These are phyloP conservation scores for Aristolochia contorta DNA, from an alignment of 164 flowering plant genomes.

Conservation along the genomic window DNA sequence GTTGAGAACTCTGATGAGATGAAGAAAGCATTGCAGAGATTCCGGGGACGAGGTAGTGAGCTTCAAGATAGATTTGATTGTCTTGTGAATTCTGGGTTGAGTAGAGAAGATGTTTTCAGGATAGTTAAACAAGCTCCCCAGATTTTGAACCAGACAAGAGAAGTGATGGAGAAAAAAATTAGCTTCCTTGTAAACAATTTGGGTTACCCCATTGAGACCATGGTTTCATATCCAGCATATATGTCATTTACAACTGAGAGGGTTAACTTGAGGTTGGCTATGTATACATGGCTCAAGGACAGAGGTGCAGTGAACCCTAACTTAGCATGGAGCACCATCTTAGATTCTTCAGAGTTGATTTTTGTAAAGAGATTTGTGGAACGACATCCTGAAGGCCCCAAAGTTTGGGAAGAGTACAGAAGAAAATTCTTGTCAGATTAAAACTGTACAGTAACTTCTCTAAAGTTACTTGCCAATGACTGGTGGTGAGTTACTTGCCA, in stretches of 20 bases:
- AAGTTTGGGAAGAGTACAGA: slow-evolving; percentile 48
- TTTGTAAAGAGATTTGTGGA: slow-evolving; percentile 36
- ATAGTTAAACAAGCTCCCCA: slow-evolving; percentile 50
- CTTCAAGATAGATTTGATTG: slow-evolving; percentile 66
- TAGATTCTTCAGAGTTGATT: slow-evolving; percentile 32
- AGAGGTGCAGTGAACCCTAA: slow-evolving; percentile 26
- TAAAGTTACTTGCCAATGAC: background rate
- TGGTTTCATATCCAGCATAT: slow-evolving; percentile 39
- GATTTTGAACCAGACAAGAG: slow-evolving; percentile 41
- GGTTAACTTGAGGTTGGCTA: slow-evolving; percentile 38
- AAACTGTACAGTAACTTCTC: background rate
- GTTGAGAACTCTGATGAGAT: slow-evolving; percentile 38
- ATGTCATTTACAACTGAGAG: slow-evolving; percentile 31
- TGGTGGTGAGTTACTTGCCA: too few relatives aligned
- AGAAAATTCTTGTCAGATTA: slow-evolving; percentile 17
- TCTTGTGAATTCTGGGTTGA: slow-evolving; percentile 51
- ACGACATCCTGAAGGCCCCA: slow-evolving; percentile 52
- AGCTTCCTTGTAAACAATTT: slow-evolving; percentile 43
- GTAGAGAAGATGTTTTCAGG: slow-evolving; percentile 26
- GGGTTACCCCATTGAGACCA: slow-evolving; percentile 39
- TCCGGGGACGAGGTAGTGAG: slow-evolving; percentile 50
- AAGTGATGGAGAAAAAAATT: slow-evolving; percentile 39
- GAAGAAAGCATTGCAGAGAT: slow-evolving; percentile 38
- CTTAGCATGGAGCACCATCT: slow-evolving; percentile 37
- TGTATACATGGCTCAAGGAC: slow-evolving; percentile 60